phyloP scores from a whole-genome alignment of 192 early-diverging fungal genomes.

The Entomortierella chlamydospora region DNA sequence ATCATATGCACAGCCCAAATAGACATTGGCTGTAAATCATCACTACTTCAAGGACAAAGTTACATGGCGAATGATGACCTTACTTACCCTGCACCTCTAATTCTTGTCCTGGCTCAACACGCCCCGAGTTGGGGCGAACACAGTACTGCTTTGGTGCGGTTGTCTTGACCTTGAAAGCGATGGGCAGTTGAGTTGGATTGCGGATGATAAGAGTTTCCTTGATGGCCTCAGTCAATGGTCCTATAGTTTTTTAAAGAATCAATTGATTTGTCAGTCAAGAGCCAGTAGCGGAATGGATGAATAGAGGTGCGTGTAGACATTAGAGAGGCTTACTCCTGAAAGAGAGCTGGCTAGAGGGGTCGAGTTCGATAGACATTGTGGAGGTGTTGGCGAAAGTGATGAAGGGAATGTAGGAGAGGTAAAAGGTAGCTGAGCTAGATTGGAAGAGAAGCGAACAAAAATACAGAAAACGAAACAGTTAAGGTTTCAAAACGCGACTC shows the following conservation, averaged over 20 bases:
- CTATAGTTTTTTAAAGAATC: slow-evolving; percentile 47
- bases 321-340: slow-evolving; percentile 70
- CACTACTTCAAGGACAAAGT: too few relatives aligned
- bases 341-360: slow-evolving; percentile 63
- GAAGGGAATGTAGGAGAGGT: not conserved
- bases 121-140: slow-evolving; percentile 93
- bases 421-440: too few relatives aligned
- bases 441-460: not conserved
- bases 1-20: not conserved
- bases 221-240: slow-evolving; percentile 72
- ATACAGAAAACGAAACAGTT: not conserved
- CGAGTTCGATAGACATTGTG: slow-evolving; percentile 70
- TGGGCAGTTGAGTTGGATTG: slow-evolving; percentile 71
- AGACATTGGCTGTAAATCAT: too few relatives aligned
- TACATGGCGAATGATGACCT: not conserved
- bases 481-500: not conserved
- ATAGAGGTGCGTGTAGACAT: not conserved
- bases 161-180: slow-evolving; percentile 98
- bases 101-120: slow-evolving; percentile 73
- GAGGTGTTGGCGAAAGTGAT: not conserved
- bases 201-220: slow-evolving; percentile 66
- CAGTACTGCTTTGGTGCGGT: slow-evolving; percentile 97
- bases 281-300: too few relatives aligned
- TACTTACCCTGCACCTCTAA: slow-evolving; percentile 80
- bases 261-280: not conserved